Percentiles rank a stretch among this genome's conserved stretches.
phyloP scores from a whole-genome alignment of 441 rosid species.

The Erodium moschatum region DNA sequence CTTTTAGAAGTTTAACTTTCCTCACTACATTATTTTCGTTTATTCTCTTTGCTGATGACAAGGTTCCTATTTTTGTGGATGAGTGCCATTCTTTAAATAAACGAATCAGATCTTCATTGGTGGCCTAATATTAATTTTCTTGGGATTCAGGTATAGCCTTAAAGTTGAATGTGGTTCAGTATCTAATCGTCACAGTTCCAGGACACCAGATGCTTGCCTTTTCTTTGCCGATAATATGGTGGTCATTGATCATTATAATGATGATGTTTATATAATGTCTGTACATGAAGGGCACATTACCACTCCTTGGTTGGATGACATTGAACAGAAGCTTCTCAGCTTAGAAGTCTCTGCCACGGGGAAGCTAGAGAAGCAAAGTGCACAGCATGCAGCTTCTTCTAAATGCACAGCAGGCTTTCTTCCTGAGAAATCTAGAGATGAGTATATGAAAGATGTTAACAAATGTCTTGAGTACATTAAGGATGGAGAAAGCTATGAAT shows the following conservation, averaged over 20 bases:
- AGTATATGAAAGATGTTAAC: slow-evolving; percentile 57
- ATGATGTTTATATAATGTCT: slow-evolving; percentile 66
- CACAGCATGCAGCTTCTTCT: slow-evolving; percentile 22
- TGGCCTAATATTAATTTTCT: slow-evolving; percentile 4
- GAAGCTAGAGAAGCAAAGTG: slow-evolving; percentile 25
- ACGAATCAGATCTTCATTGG: not conserved
- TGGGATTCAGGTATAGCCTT: slow-evolving; percentile 58
- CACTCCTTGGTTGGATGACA: slow-evolving; percentile 55
- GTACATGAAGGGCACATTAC: slow-evolving; percentile 38
- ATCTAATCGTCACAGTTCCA: slow-evolving; percentile 61
- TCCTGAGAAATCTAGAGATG: slow-evolving; percentile 56
- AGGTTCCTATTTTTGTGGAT: not conserved
- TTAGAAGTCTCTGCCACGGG: slow-evolving; percentile 30
- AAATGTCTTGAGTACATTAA: slow-evolving; percentile 62
- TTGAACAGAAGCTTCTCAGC: slow-evolving; percentile 49
- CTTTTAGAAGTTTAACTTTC: not conserved
- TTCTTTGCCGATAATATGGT: slow-evolving; percentile 72
- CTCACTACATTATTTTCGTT: not conserved
- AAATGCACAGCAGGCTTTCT: slow-evolving; percentile 35
- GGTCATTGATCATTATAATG: slow-evolving; percentile 57
- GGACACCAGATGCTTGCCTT: slow-evolving; percentile 80
- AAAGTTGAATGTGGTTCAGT: slow-evolving; percentile 81
- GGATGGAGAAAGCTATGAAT: slow-evolving; percentile 98
- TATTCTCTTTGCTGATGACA: not conserved
- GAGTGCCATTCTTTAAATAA: not conserved